Evolutionary conservation across 1,284 basidiomycete species (phyloP), one percentile per base, ranked within the genome.

Genomic region (Fomes fomentarius): DNA sequence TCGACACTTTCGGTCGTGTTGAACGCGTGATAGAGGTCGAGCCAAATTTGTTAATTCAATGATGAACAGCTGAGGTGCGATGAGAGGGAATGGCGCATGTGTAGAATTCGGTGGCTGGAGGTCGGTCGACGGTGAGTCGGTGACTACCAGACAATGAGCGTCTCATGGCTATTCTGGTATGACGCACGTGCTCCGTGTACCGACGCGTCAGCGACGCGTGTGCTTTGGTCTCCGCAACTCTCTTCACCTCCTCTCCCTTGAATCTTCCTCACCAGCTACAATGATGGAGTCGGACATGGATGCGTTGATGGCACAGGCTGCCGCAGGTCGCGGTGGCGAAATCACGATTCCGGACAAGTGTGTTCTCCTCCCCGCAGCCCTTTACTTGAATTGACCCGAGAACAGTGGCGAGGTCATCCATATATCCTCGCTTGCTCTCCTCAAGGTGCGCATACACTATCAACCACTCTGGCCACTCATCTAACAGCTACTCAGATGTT

Each of bases 401-500:
- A 30, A 6, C 65, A 96, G 94, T 70, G 94, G 94, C 70, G 95
- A 98, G 77, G 93, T 94, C 61, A 94, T 98, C 57, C 94, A 97
- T 73, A 98, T 98, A 66, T 96, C 94, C 15, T 94, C 93, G 9
- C 76, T 98, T 2, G 96, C 95, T 17, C 78, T 98, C 14, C 78
- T 98, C 51, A 98, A 98, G 85, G 94, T 92, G 41, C 49, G 30
- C 37, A 1, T 17, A 21, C 38, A 25, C 12, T 41, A 12, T 28
- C 35, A n/a, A n/a, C n/a, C n/a, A n/a, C n/a, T n/a, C n/a, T n/a
- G n/a, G n/a, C n/a, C n/a, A n/a, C n/a, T n/a, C n/a, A n/a, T n/a
- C n/a, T n/a, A n/a, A n/a, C n/a, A n/a, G n/a, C n/a, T n/a, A n/a
- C 19, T 2, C 25, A 98, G 94, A 99, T 99, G 97, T 81, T 99